Evolutionary conservation across 2,329 filamentous ascomycete species (phyloP), one percentile per base, ranked within the genome.

Genomic region (Colletotrichum endophyticum): DNA sequence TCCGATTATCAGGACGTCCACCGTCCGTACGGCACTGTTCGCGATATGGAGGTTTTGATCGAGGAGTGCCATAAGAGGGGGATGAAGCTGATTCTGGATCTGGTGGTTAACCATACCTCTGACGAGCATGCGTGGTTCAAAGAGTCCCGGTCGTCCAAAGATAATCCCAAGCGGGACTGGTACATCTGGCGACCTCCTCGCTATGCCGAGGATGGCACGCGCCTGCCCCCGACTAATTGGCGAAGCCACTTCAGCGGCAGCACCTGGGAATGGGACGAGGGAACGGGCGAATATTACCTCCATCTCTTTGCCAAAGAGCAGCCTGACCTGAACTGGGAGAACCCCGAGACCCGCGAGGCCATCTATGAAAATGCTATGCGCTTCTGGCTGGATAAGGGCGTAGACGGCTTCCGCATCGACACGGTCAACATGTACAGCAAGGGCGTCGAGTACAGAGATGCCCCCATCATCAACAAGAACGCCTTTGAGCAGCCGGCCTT

Each of bases 261-360:
- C 70, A 91, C 89, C 0, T 95, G 94, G 94, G 87, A 92, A 75
- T 96, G 91, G 87, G 94, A 96, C 80, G 92, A 94, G 78, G 82
- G 84, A n/a, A 95, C 94, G 0, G 88, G 89, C 64, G 93, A 96
- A 84, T 96, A 95, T 83, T 96, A 95, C 80, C 90, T 96, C 0
- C 92, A 94, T 77, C 88, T 97, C 13, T 98, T 95, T 83, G 92
- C 93, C 8, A 90, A 90, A 7, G 92, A 95, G 78, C 95, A 96
- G 82, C 95, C 95, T 0, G 95, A 97, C 80, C 88, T 97, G n/a
- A 97, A 97, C 84, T 97, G 95, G 94, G 94, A 96, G 81, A 94
- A 93, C 73, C 88, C 88, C 0, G 91, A 90, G 12, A 91, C 94
- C 0, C 90, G 94, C 19, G 86, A 91, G 62, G 95, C 94, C 3